phyloP scores from a whole-genome alignment of 2,329 filamentous ascomycete genomes.

The Alternaria arborescens region DNA sequence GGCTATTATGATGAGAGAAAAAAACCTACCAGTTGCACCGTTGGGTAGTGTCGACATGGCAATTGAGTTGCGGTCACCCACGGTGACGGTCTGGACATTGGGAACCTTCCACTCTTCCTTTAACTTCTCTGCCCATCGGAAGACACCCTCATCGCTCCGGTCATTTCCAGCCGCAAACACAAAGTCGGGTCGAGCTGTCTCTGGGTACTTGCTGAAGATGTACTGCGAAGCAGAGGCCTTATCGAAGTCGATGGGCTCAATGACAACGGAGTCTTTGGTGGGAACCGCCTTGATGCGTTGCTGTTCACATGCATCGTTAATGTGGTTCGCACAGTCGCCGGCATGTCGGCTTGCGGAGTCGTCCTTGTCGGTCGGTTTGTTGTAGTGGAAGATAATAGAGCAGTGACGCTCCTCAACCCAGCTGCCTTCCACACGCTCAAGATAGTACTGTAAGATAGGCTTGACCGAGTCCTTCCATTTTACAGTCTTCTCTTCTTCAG shows the following conservation, averaged over 20 bases:
- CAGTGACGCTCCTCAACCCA: conserved; percentile 92
- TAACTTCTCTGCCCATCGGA: conserved; percentile 89
- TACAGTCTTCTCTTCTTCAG: conserved; percentile 73
- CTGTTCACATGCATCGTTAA: conserved; percentile 89
- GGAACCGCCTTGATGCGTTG: conserved; percentile 86
- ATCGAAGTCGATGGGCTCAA: conserved; percentile 86
- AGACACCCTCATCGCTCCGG: conserved; percentile 91
- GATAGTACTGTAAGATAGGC: conserved; percentile 86
- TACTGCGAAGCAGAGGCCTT: conserved; percentile 83
- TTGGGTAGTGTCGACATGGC: conserved; percentile 86
- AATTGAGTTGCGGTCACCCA: conserved; percentile 88
- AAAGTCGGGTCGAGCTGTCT: conserved; percentile 69
- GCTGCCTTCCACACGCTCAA: conserved; percentile 86
- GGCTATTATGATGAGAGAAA: too few relatives aligned
- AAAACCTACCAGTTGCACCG: conserved; percentile 81
- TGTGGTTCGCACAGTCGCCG: conserved; percentile 89
- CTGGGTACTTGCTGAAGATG: conserved; percentile 66
- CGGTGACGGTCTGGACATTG: conserved; percentile 82
- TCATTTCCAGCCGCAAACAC: conserved; percentile 90
- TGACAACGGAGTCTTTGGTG: conserved; percentile 79
- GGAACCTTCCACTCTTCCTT: conserved; percentile 58
- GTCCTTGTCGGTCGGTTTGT: conserved; percentile 75
- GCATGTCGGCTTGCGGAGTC: conserved; percentile 80
- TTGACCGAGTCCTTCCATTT: conserved; percentile 86
- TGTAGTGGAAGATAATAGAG: conserved; percentile 90